These are phyloP conservation scores for Colletotrichum nymphaeae DNA, from an alignment of 2,329 filamentous ascomycete species.

Conservation along the genomic window DNA sequence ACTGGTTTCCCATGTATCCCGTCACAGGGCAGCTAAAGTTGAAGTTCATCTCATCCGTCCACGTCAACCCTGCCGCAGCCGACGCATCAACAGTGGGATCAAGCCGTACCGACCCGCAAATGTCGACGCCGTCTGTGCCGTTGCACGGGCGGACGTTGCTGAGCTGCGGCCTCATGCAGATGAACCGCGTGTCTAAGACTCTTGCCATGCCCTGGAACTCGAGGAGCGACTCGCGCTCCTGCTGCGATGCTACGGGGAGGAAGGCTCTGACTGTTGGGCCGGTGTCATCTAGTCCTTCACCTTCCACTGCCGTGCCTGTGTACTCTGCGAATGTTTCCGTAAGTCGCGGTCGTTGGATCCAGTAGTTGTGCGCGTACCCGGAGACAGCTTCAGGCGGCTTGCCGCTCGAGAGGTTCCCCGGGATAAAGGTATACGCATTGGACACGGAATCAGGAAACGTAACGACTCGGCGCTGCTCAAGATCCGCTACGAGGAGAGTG, in stretches of 20 bases:
- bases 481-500: conserved; percentile 1
- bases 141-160: not conserved
- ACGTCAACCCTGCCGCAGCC: not conserved
- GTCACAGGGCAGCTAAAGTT: conserved; percentile 1
- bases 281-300: conserved; percentile 1
- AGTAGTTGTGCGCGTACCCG: not conserved
- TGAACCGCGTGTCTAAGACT: conserved; percentile 1
- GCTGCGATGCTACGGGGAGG: not conserved
- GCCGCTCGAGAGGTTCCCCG: not conserved
- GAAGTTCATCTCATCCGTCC: not conserved
- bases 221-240: not conserved
- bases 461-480: not conserved
- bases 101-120: not conserved
- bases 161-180: conserved; percentile 1
- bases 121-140: not conserved
- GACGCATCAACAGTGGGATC: not conserved
- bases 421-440: not conserved
- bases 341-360: not conserved
- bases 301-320: not conserved
- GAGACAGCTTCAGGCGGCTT: not conserved
- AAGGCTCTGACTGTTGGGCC: conserved; percentile 2
- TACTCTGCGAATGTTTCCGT: conserved; percentile 9
- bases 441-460: not conserved
- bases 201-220: conserved; percentile 2
- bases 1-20: not conserved